A percentile compares a stretch with the other conserved stretches of the same genome.
phyloP scores from a whole-genome alignment of 1,284 basidiomycete species.

The Grifola frondosa region DNA sequence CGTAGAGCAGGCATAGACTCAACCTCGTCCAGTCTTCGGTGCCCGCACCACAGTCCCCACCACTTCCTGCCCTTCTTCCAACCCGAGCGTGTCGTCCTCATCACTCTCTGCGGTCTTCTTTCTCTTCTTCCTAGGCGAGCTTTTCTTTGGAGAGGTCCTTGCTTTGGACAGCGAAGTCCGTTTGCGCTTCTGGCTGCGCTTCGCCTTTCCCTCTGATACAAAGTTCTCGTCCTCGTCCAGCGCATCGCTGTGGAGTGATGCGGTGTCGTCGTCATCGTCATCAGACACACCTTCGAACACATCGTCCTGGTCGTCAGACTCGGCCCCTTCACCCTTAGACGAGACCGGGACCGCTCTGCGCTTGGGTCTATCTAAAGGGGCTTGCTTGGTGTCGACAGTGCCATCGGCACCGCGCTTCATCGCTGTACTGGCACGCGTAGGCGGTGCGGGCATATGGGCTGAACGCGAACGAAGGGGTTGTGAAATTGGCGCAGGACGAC shows the following conservation, averaged over 20 bases:
- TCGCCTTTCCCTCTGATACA: slow-evolving; percentile 22
- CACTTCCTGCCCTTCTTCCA: slow-evolving; percentile 68
- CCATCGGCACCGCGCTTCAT: too few species aligned
- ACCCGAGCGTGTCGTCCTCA: slow-evolving; percentile 43
- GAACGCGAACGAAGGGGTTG: too few species aligned
- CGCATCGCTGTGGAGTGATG: slow-evolving; percentile 25
- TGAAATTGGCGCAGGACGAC: too few species aligned
- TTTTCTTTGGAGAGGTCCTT: slow-evolving; percentile 24
- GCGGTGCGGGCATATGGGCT: too few species aligned
- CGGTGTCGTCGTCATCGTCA: slow-evolving; percentile 11
- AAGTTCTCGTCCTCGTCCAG: slow-evolving; percentile 21
- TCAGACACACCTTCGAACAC: slow-evolving; percentile 8
- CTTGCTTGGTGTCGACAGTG: too few species aligned
- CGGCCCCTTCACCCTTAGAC: slow-evolving; percentile 2
- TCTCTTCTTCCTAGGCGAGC: slow-evolving; percentile 25
- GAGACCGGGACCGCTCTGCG: too few species aligned
- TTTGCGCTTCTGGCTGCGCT: slow-evolving; percentile 41
- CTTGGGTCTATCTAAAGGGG: too few species aligned
- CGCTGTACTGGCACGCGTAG: too few species aligned
- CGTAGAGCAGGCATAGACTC: slow-evolving; percentile 20
- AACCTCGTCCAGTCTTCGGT: slow-evolving; percentile 81
- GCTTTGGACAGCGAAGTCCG: slow-evolving; percentile 20
- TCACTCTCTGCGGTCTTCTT: slow-evolving; percentile 31
- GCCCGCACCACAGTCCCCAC: slow-evolving; percentile 71
- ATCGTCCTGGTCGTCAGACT: not conserved